Conservation (phyloP, 2,329 filamentous ascomycete genomes). For the Hymenotorrendiella dingleyae region DNA sequence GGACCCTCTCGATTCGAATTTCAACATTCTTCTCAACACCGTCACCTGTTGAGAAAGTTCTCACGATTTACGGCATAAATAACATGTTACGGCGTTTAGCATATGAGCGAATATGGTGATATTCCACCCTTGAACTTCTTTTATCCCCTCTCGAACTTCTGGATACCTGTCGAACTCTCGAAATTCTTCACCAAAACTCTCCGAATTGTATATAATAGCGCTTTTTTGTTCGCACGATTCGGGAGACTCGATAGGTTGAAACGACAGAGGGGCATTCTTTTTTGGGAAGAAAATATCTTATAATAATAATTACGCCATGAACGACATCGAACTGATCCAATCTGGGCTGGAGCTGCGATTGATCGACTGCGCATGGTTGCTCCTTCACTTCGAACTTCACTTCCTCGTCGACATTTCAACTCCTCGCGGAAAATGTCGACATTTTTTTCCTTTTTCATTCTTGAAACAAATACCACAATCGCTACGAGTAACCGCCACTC, state of each 20-base stretch:
- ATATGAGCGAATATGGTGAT: constrained; percentile 24
- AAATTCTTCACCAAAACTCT: constrained; percentile 6
- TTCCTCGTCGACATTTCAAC: constrained; percentile 1
- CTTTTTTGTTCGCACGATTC: constrained; percentile 4
- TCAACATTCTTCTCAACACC: constrained; percentile 11
- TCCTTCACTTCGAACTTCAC: constrained; percentile 8
- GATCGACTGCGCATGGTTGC: not conserved
- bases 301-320: constrained; percentile 23
- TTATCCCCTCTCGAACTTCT: constrained; percentile 15
- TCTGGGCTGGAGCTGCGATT: not conserved
- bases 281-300: constrained; percentile 5
- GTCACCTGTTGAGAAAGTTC: constrained; percentile 17
- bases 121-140: constrained; percentile 11
- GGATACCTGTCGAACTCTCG: constrained; percentile 7
- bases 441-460: constrained; percentile 9
- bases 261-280: not conserved
- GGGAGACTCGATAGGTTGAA: constrained; percentile 8
- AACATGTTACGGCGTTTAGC: constrained; percentile 30
- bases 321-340: not conserved
- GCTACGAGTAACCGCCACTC: constrained; percentile 29
- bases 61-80: constrained; percentile 30
- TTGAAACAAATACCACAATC: constrained; percentile 24
- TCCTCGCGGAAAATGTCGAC: not conserved
- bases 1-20: constrained; percentile 3
- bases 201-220: constrained; percentile 25